phyloP scores from a whole-genome alignment of 306 rosid species.

The Dalbergia cochinchinensis region DNA sequence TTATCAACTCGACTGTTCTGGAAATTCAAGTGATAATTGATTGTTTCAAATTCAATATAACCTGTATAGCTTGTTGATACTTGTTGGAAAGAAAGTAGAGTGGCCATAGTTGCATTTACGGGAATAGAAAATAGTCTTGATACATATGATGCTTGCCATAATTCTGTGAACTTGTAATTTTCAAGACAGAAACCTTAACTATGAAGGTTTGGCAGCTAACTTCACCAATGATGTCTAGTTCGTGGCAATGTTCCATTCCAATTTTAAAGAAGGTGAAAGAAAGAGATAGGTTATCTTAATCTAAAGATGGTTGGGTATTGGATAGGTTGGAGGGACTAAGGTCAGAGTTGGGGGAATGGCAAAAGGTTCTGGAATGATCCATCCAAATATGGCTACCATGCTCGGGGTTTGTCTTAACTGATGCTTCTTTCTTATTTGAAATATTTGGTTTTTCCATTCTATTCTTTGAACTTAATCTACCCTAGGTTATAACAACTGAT shows the following conservation, averaged over 20 bases:
- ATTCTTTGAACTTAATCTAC: conserved; percentile 35
- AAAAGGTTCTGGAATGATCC: conserved; percentile 99
- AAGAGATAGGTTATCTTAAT: conserved; percentile 22
- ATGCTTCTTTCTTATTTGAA: conserved; percentile 37
- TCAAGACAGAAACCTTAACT: background rate
- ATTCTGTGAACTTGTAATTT: conserved; percentile 8
- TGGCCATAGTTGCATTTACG: conserved; percentile 17
- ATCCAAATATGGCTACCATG: conserved; percentile 99
- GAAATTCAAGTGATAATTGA: conserved; percentile 32
- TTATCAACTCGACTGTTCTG: conserved; percentile 11
- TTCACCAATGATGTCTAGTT: conserved; percentile 14
- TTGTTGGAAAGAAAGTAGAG: background rate
- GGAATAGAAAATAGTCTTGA: conserved; percentile 8
- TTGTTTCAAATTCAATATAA: conserved; percentile 2
- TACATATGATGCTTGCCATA: conserved; percentile 16
- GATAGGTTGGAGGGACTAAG: conserved; percentile 76
- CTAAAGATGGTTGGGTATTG: conserved; percentile 44
- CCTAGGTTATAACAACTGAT: conserved; percentile 92
- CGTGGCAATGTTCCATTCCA: conserved; percentile 10
- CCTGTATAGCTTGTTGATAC: conserved; percentile 5
- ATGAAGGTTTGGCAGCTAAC: conserved; percentile 25
- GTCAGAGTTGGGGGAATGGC: conserved; percentile 95
- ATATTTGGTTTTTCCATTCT: conserved; percentile 29
- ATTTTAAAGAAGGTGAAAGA: conserved; percentile 1
- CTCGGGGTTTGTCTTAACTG: conserved; percentile 76